Conservation (phyloP, 306 rosid genomes). For the Inga oerstediana region DNA sequence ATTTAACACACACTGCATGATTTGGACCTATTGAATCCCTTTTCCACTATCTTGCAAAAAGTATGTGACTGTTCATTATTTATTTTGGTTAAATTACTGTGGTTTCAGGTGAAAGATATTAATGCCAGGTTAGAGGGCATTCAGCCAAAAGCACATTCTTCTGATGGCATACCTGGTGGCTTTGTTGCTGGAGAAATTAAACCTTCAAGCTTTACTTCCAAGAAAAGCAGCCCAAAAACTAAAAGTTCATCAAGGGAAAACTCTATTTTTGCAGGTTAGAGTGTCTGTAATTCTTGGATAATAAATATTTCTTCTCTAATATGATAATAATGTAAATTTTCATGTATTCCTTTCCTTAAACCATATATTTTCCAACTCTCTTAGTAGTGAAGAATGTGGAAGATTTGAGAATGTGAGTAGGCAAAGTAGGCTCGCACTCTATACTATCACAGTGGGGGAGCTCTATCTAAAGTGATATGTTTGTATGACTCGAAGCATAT, state of each 20-base stretch:
- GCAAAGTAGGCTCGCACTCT: background rate
- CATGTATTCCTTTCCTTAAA: background rate
- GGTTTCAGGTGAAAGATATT: constrained; percentile 86
- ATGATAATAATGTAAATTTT: background rate
- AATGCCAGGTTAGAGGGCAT: constrained; percentile 95
- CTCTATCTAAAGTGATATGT: no score
- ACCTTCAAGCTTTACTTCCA: constrained; percentile 58
- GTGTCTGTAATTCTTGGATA: constrained; percentile 36
- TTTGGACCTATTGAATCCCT: constrained; percentile 27
- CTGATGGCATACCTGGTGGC: constrained; percentile 70
- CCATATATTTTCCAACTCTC: constrained; percentile 11
- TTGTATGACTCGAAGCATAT: no score
- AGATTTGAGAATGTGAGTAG: background rate
- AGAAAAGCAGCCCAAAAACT: constrained; percentile 93
- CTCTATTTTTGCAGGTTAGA: constrained; percentile 89
- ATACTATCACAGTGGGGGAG: background rate
- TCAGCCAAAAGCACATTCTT: constrained; percentile 75
- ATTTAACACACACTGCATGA: constrained; percentile 12
- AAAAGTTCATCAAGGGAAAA: constrained; percentile 79
- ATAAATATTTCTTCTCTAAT: constrained; percentile 10
- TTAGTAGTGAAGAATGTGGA: background rate
- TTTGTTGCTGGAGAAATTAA: constrained; percentile 72
- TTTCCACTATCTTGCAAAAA: constrained; percentile 27
- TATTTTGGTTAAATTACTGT: constrained; percentile 11
- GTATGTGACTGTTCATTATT: constrained; percentile 6